These are phyloP conservation scores for Vitis hybrid DNA, from an alignment of 177 flowering plant genomes.

Conservation along the genomic window DNA sequence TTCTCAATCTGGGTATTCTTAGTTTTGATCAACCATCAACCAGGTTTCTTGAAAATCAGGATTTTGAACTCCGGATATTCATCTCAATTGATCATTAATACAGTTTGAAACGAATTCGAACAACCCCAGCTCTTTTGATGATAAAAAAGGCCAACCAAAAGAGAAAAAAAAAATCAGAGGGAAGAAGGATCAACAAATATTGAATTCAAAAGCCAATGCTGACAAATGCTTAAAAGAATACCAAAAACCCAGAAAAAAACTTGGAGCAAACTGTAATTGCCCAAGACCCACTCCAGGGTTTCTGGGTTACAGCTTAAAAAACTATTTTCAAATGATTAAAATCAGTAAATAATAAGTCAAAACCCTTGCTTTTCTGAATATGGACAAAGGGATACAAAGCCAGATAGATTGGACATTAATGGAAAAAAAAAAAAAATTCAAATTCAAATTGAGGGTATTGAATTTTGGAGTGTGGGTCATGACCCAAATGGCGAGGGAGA, in stretches of 20 bases:
- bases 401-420: background rate
- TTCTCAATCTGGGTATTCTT: background rate
- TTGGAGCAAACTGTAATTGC: background rate
- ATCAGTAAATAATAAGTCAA: background rate
- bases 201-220: too few relatives aligned
- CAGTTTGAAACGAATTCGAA: too few relatives aligned
- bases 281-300: background rate
- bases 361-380: background rate
- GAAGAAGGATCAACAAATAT: too few relatives aligned
- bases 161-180: background rate
- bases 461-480: slow-evolving; percentile 3
- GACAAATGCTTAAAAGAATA: background rate
- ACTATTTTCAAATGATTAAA: background rate
- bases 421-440: background rate
- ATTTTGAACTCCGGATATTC: background rate
- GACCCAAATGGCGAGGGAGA: background rate
- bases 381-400: too few relatives aligned
- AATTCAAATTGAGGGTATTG: background rate
- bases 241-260: background rate
- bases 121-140: too few relatives aligned
- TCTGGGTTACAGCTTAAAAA: background rate
- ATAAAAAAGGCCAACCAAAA: background rate
- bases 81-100: too few relatives aligned
- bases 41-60: background rate
- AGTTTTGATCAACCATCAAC: background rate